A percentile compares a stretch with the other conserved stretches of the same genome.
Conservation (phyloP, 2,329 filamentous ascomycete genomes). For the Verticillium longisporum region DNA sequence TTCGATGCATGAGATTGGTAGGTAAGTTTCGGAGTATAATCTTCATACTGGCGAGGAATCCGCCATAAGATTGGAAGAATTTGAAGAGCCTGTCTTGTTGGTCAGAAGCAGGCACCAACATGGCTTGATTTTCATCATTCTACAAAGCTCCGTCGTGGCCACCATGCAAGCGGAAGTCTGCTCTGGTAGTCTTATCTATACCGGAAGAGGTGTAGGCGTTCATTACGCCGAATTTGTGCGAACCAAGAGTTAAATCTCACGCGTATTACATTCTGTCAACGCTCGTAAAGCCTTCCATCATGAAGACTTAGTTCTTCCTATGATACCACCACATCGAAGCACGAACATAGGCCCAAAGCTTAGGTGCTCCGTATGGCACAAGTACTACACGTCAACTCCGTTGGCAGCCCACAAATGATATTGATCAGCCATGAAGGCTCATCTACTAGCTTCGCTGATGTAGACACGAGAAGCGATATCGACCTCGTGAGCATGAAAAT, state of each 20-base stretch:
- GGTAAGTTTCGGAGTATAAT: too few relatives aligned
- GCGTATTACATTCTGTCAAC: background rate
- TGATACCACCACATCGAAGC: background rate
- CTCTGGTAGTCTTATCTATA: too few relatives aligned
- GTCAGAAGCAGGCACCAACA: background rate
- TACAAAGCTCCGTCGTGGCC: too few relatives aligned
- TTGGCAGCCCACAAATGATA: background rate
- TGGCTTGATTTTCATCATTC: too few relatives aligned
- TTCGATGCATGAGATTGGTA: too few relatives aligned
- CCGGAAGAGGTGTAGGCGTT: too few relatives aligned
- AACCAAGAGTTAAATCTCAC: too few relatives aligned
- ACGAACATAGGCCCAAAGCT: background rate
- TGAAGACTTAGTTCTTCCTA: background rate
- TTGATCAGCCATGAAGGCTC: background rate
- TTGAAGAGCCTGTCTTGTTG: background rate
- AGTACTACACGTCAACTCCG: background rate
- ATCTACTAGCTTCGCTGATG: background rate
- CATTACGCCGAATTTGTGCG: background rate
- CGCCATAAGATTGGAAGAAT: background rate
- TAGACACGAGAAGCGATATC: background rate
- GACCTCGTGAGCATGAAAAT: background rate
- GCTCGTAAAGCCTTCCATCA: background rate
- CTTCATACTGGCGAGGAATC: background rate
- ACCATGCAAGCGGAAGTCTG: too few relatives aligned
- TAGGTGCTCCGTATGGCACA: background rate